Base-by-base conservation (phyloP, 768 basidiomycete genomes). In the Termitomyces sp. region DNA sequence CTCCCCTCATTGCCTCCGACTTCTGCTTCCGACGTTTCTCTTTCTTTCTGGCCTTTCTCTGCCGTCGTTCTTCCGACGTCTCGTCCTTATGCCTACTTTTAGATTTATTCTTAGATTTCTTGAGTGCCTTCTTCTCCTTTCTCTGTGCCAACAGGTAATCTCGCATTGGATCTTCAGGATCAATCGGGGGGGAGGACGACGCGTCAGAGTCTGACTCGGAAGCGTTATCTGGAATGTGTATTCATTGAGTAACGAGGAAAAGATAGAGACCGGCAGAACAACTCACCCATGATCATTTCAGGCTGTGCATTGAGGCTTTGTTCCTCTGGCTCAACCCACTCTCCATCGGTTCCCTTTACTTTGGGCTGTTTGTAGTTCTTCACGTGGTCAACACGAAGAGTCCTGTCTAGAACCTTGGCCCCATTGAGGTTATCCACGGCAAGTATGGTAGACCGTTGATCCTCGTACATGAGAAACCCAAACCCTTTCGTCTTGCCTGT, bases 341-440 rank as follows among this genome's bases (percentile, higher is more conserved):
- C 91, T 7, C 96, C 96, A 53, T 91, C 91, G 35, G 82, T 85
- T 49, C 81, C 78, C 70, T 89, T 89, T 49, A 72, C 68, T 67
- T 84, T 91, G 3, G 86, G 82, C 64, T 98, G 94, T 67, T 91
- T 94, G 69, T 98, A 98, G 63, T 93, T 82, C 69, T 87, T 90
- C 60, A 91, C 90, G 66, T 94, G 91, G 68, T 98, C 94, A 41
- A 98, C 97, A 17, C 94, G 86, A 50, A 99, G 75, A 2, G 86
- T 96, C 63, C 86, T 79, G 15, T 89, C 92, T 33, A 97, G 75
- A 42, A 98, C 87, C 53, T 84, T 84, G 47, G 94, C 91, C 42
- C 97, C 97, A 66, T 97, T 98, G 71, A 99, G 85, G 75, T 99
- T 99, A 75, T 99, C 97, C 60, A 99, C 96, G 9, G 97, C 97